Evolutionary conservation across 1,139 yeast genomes (phyloP).

Genomic region (Protomyces pachydermus): DNA sequence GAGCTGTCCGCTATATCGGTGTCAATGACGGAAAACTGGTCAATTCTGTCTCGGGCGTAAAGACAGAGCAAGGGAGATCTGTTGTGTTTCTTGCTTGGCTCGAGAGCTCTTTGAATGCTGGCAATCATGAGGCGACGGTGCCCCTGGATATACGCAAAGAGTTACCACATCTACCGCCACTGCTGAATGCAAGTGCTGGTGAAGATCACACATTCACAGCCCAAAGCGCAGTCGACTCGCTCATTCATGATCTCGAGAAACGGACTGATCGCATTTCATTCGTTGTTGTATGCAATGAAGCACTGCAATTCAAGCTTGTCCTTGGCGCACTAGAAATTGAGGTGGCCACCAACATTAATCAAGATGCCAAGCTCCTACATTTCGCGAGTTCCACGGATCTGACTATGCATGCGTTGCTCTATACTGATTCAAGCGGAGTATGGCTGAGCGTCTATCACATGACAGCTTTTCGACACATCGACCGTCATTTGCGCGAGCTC

Average conservation of each 20-base stretch:
- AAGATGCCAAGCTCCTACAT: background rate
- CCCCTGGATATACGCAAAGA: background rate
- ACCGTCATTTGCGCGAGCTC: background rate
- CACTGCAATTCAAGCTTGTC: background rate
- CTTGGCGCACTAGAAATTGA: background rate
- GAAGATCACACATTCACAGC: constrained; percentile 2
- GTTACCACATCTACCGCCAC: background rate
- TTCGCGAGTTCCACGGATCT: background rate
- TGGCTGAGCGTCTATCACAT: background rate
- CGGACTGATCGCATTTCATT: background rate
- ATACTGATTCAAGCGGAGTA: background rate
- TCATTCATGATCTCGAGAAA: constrained; percentile 17
- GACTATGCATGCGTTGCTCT: constrained; percentile 1
- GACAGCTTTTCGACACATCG: background rate
- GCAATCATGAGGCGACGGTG: background rate
- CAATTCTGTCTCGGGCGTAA: background rate
- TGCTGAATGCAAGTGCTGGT: background rate
- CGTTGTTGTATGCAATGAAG: background rate
- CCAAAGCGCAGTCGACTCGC: constrained; percentile 1
- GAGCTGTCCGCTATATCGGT: constrained; percentile 30
- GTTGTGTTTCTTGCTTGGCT: background rate
- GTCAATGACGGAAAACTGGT: constrained; percentile 33
- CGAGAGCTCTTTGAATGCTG: background rate
- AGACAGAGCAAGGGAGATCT: background rate
- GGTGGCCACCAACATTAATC: background rate